phyloP scores from a whole-genome alignment of 2,329 filamentous ascomycete species.

The Arthrobotrys conoides region DNA sequence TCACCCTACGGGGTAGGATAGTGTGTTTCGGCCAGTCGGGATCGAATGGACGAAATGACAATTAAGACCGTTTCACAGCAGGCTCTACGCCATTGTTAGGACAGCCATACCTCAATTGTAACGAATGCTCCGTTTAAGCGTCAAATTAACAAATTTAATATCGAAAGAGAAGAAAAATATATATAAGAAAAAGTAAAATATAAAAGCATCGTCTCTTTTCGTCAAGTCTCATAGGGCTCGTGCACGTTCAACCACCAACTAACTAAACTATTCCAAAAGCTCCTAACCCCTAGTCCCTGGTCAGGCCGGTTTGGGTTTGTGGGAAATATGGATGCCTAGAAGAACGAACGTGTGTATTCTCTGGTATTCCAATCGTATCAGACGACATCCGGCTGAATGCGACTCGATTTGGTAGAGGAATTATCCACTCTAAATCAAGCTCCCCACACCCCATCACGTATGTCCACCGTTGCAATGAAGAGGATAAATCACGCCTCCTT shows the following conservation, averaged over 20 bases:
- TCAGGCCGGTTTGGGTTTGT: slow-evolving; percentile 57
- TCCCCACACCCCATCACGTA: slow-evolving; percentile 34
- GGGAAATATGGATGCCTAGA: slow-evolving; percentile 61
- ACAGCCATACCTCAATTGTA: slow-evolving; percentile 35
- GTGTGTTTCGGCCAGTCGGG: slow-evolving; percentile 39
- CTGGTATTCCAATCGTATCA: slow-evolving; percentile 53
- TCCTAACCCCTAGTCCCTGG: slow-evolving; percentile 38
- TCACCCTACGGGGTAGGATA: slow-evolving; percentile 13
- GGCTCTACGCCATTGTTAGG: slow-evolving; percentile 1
- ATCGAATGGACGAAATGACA: not conserved
- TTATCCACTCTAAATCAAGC: slow-evolving; percentile 40
- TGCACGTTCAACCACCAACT: slow-evolving; percentile 52
- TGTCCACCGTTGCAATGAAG: slow-evolving; percentile 16
- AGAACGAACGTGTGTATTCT: slow-evolving; percentile 39
- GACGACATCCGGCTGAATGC: slow-evolving; percentile 61
- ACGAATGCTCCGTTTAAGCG: slow-evolving; percentile 50
- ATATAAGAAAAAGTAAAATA: too few species aligned
- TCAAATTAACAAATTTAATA: slow-evolving; percentile 54
- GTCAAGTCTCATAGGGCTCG: slow-evolving; percentile 47
- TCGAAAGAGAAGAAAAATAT: not conserved
- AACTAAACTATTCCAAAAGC: slow-evolving; percentile 14
- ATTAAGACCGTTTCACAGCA: slow-evolving; percentile 28
- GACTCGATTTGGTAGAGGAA: slow-evolving; percentile 58
- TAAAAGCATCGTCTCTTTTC: slow-evolving; percentile 31
- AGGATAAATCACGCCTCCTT: slow-evolving; percentile 60